Evolutionary conservation across 169 alveolate genomes (phyloP), one percentile per base, ranked within the genome.

Genomic region (Neospora caninum): DNA sequence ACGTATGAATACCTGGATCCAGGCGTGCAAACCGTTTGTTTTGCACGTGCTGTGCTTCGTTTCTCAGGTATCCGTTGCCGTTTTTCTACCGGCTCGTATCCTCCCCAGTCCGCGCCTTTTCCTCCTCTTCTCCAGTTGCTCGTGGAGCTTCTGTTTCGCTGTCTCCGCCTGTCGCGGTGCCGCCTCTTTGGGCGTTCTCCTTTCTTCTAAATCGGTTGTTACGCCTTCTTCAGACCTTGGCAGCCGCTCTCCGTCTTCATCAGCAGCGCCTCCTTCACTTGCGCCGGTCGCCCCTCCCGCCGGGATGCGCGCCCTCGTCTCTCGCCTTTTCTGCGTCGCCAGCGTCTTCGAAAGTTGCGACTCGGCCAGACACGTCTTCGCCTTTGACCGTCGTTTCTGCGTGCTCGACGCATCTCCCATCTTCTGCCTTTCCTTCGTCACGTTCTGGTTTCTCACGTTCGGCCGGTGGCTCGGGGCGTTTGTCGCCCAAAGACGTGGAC

Each of bases 161-260:
- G n/a, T 64, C 73, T 16, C 7, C 73, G 25, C 73, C 73, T 27
- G 73, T n/a, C 43, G 4, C 38, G n/a, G 89, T 42, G 42, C 64
- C 67, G 20, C 86, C 89, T 82, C 64, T 42, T 43, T 82, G 89
- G 89, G 53, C 89, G 27, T 82, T 82, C 38, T 27, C 25, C 38
- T 82, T 41, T 36, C 25, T 82, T 36, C 31, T 82, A n/a, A 41
- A 82, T 22, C 89, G 89, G 0, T 16, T 82, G 69, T 31, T 82
- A 9, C 67, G 89, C 89, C 89, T 82, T 20, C 67, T 82, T 13
- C 41, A 38, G 25, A 82, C 69, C 39, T 4, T 82, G 25, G 58
- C 89, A 0, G 34, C 53, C 67, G 64, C 89, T 4, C 89, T 82
- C 25, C 53, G 2, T 29, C 53, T 31, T 64, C 67, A 82, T 10